These are phyloP conservation scores for Mycogone perniciosa DNA, from an alignment of 2,329 filamentous ascomycete species.

Conservation along the genomic window DNA sequence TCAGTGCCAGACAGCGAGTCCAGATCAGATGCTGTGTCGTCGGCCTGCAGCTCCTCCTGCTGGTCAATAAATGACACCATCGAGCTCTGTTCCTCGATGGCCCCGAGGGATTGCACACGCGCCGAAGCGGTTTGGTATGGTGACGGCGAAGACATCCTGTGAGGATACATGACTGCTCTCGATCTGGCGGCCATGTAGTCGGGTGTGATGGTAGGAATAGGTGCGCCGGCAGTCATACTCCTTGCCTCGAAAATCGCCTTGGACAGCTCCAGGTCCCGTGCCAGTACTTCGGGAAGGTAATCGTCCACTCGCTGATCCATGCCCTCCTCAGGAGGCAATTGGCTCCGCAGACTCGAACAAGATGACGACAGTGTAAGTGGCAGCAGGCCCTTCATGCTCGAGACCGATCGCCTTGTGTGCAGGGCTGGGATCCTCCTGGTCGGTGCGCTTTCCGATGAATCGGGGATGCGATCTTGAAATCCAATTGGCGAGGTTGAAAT, in stretches of 20 bases:
- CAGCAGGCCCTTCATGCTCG: conserved; percentile 34
- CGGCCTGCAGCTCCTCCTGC: conserved; percentile 13
- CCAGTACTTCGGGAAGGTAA: conserved; percentile 52
- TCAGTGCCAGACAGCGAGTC: conserved; percentile 26
- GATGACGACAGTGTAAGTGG: conserved; percentile 30
- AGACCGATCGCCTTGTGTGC: conserved; percentile 29
- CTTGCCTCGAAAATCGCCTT: conserved; percentile 41
- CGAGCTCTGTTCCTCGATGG: conserved; percentile 32
- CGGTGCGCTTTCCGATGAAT: conserved; percentile 9
- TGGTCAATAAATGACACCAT: conserved; percentile 30
- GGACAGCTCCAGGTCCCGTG: conserved; percentile 45
- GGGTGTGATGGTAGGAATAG: conserved; percentile 24
- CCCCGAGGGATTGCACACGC: conserved; percentile 25
- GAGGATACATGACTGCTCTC: not conserved
- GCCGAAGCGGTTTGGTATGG: conserved; percentile 26
- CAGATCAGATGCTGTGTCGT: conserved; percentile 27
- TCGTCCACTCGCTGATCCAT: conserved; percentile 29
- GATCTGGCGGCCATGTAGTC: not conserved
- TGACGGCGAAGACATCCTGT: conserved; percentile 15
- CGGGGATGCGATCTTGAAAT: conserved; percentile 7
- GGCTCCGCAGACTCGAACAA: conserved; percentile 19
- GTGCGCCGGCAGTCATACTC: conserved; percentile 47
- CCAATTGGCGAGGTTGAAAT: conserved; percentile 5
- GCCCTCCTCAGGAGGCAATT: conserved; percentile 19
- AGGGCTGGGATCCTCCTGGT: conserved; percentile 16